These are phyloP conservation scores for Begonia masoniana DNA, from an alignment of 306 rosid species.

Conservation along the genomic window DNA sequence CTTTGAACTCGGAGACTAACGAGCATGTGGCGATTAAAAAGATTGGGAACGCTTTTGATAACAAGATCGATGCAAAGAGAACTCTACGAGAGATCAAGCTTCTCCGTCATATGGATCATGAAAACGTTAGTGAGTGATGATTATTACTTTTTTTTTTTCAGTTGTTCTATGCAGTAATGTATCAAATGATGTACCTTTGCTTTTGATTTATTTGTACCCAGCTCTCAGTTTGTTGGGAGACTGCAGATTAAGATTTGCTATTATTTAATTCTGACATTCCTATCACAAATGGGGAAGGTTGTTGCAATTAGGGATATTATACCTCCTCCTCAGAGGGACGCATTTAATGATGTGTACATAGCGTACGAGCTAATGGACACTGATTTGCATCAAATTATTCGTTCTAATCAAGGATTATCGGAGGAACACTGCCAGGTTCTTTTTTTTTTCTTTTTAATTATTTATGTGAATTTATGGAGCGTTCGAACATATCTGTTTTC, in stretches of 20 bases:
- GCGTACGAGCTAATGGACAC: slow-evolving; percentile 99
- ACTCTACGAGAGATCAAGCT: slow-evolving; percentile 95
- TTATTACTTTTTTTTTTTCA: too few relatives aligned
- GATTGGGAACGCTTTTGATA: slow-evolving; percentile 93
- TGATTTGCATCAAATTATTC: slow-evolving; percentile 89
- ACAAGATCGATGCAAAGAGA: slow-evolving; percentile 92
- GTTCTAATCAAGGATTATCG: slow-evolving; percentile 79
- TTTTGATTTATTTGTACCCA: neutral
- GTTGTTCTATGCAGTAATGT: neutral
- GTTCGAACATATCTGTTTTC: too few relatives aligned
- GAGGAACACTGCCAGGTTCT: slow-evolving; percentile 97
- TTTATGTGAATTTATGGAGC: neutral
- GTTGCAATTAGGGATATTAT: slow-evolving; percentile 90
- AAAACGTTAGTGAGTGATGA: slow-evolving; percentile 54
- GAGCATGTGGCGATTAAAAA: slow-evolving; percentile 90
- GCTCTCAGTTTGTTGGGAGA: neutral
- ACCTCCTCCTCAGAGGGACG: slow-evolving; percentile 78
- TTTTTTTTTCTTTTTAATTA: neutral
- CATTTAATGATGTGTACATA: slow-evolving; percentile 84
- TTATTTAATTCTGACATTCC: neutral
- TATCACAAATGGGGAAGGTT: slow-evolving; percentile 31
- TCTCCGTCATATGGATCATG: slow-evolving; percentile 98
- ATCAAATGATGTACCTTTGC: neutral
- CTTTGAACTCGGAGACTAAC: slow-evolving; percentile 77
- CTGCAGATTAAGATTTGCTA: neutral